These are phyloP conservation scores for Raddia guianensis DNA, from an alignment of 176 grass and related monocot genomes.

Conservation along the genomic window DNA sequence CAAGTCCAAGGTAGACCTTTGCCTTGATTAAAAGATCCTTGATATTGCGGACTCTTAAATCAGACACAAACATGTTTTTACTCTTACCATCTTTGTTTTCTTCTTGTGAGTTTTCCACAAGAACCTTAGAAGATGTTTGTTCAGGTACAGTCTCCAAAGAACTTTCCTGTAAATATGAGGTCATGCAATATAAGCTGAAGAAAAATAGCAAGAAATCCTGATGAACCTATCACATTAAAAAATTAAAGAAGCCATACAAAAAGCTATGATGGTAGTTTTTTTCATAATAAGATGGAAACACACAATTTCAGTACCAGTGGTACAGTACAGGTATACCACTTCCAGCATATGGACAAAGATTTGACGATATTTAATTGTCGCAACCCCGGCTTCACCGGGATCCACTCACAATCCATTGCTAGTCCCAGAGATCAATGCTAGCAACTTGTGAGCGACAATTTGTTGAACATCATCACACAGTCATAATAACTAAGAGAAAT, in stretches of 20 bases:
- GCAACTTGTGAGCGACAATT: too few species aligned
- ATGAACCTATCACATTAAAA: background rate
- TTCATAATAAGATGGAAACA: background rate
- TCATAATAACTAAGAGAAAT: too few species aligned
- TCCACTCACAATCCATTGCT: too few species aligned
- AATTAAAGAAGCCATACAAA: background rate
- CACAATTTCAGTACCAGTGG: background rate
- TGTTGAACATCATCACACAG: too few species aligned
- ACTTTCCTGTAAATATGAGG: slow-evolving; percentile 44
- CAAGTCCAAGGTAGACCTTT: slow-evolving; percentile 82
- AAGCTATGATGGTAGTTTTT: background rate
- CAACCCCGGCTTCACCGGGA: too few species aligned
- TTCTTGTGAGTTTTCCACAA: slow-evolving; percentile 12
- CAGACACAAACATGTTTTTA: slow-evolving; percentile 27
- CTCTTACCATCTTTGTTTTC: slow-evolving; percentile 28
- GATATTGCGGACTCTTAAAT: slow-evolving; percentile 66
- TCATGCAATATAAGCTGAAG: slow-evolving; percentile 17
- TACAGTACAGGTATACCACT: background rate
- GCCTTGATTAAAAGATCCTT: slow-evolving; percentile 93
- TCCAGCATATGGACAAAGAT: slow-evolving; percentile 22
- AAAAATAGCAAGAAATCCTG: slow-evolving; percentile 15
- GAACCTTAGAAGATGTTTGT: slow-evolving; percentile 36
- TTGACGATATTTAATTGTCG: slow-evolving; percentile 7
- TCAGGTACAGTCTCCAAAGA: slow-evolving; percentile 21
- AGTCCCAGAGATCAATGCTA: too few species aligned